A percentile compares a stretch with the other conserved stretches of the same genome.
Conservation (phyloP, 768 basidiomycete species). For the Kwoniella botswanensis region DNA sequence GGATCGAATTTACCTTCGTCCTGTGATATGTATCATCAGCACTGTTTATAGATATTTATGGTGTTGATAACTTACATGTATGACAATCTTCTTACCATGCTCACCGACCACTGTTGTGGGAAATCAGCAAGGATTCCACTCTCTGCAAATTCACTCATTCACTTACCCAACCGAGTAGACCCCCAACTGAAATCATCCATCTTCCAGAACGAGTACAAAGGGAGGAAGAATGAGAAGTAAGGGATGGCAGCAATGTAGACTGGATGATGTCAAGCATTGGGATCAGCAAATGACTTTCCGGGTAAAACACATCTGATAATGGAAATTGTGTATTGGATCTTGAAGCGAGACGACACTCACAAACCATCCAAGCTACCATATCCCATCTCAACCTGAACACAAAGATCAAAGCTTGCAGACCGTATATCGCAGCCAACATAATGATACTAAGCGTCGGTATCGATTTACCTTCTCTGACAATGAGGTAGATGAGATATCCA, state of each 20-base stretch:
- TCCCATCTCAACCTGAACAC: conserved; percentile 94
- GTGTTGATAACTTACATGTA: conserved; percentile 71
- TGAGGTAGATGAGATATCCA: conserved; percentile 82
- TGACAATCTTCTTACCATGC: conserved; percentile 90
- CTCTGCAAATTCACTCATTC: conserved; percentile 30
- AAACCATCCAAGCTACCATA: conserved; percentile 72
- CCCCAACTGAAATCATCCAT: conserved; percentile 94
- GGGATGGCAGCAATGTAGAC: conserved; percentile 95
- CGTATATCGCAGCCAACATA: conserved; percentile 93
- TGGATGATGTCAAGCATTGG: conserved; percentile 63
- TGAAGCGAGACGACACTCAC: conserved; percentile 21
- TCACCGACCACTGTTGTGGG: conserved; percentile 80
- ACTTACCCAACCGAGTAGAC: conserved; percentile 76
- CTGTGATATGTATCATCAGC: conserved; percentile 59
- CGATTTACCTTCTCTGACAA: conserved; percentile 68
- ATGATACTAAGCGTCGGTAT: conserved; percentile 83
- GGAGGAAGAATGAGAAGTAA: conserved; percentile 90
- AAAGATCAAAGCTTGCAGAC: conserved; percentile 90
- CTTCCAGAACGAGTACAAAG: conserved; percentile 96
- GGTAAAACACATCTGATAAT: no score
- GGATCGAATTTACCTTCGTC: conserved; percentile 99
- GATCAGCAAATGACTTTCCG: not conserved
- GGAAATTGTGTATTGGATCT: no score
- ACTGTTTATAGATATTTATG: not conserved
- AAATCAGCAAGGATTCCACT: not conserved